Conservation (phyloP, 2,329 filamentous ascomycete species). For the Dichotomopilus funicola region DNA sequence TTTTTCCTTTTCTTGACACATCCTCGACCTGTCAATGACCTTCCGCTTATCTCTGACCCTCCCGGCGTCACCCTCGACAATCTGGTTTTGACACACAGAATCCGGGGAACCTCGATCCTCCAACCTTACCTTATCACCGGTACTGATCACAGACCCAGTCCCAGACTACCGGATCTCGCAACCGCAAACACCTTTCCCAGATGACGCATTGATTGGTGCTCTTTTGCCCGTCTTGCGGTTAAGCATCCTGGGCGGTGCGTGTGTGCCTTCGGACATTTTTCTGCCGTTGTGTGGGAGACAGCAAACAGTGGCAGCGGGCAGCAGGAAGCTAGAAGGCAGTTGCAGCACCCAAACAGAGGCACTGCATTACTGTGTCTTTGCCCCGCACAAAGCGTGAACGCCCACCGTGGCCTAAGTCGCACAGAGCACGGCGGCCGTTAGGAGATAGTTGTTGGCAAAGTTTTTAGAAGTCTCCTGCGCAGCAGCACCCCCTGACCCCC, state of each 20-base stretch:
- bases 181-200: constrained; percentile 28
- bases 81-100: constrained; percentile 26
- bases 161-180: constrained; percentile 36
- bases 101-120: constrained; percentile 29
- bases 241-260: constrained; percentile 21
- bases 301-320: constrained; percentile 3
- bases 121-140: constrained; percentile 31
- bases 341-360: constrained; percentile 6
- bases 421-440: constrained; percentile 8
- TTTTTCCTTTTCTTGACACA: constrained; percentile 37
- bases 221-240: constrained; percentile 23
- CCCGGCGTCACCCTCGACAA: constrained; percentile 25
- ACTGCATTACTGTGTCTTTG: neutral
- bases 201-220: constrained; percentile 39
- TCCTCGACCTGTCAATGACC: constrained; percentile 35
- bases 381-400: constrained; percentile 10
- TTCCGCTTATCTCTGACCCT: constrained; percentile 33
- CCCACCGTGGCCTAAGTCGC: constrained; percentile 6
- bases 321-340: neutral
- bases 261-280: constrained; percentile 23
- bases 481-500: neutral
- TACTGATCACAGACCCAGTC: constrained; percentile 25
- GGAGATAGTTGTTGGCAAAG: neutral
- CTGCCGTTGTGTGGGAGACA: constrained; percentile 10
- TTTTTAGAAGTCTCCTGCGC: neutral